Conservation (phyloP, 805 yeast genomes). For the Hemisphaericaspora nanyangensis region DNA sequence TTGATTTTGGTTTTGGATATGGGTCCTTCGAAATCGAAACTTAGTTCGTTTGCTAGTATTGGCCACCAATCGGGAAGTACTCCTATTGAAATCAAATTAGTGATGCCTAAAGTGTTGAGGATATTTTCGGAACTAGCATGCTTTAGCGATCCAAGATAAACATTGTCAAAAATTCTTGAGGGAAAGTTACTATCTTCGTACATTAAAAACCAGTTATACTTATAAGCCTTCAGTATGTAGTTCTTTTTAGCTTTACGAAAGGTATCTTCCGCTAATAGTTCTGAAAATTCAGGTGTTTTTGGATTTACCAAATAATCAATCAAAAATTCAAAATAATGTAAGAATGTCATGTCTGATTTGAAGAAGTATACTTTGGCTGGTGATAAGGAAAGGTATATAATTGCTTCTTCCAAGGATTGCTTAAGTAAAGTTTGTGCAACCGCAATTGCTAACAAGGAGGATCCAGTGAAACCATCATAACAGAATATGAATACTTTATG, state of each 20-base stretch:
- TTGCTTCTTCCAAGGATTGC: slow-evolving; percentile 20
- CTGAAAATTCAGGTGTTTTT: slow-evolving; percentile 6
- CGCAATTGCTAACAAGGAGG: slow-evolving; percentile 20
- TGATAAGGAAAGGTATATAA: slow-evolving; percentile 13
- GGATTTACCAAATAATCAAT: slow-evolving; percentile 14
- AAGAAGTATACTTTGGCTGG: slow-evolving; percentile 25
- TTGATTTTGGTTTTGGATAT: slow-evolving; percentile 1
- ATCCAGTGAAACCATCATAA: slow-evolving; percentile 38
- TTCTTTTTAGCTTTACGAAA: too few relatives aligned
- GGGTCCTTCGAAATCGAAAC: slow-evolving; percentile 13
- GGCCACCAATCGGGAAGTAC: slow-evolving; percentile 33
- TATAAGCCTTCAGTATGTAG: slow-evolving; percentile 3
- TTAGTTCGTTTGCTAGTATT: slow-evolving; percentile 8
- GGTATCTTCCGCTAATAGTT: slow-evolving; percentile 1
- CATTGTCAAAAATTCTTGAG: slow-evolving; percentile 22
- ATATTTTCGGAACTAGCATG: slow-evolving; percentile 33
- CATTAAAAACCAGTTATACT: slow-evolving; percentile 32
- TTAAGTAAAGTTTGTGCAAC: slow-evolving; percentile 10
- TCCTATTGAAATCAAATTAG: slow-evolving; percentile 30
- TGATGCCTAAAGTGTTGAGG: slow-evolving; percentile 19
- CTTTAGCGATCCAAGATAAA: slow-evolving; percentile 29
- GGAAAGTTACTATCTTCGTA: slow-evolving; percentile 34
- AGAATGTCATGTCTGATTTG: slow-evolving; percentile 25
- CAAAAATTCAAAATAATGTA: slow-evolving; percentile 27
- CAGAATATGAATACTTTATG: slow-evolving; percentile 27